Conservation (phyloP, 2,329 filamentous ascomycete genomes). For the Arthrinium phaeospermum region DNA sequence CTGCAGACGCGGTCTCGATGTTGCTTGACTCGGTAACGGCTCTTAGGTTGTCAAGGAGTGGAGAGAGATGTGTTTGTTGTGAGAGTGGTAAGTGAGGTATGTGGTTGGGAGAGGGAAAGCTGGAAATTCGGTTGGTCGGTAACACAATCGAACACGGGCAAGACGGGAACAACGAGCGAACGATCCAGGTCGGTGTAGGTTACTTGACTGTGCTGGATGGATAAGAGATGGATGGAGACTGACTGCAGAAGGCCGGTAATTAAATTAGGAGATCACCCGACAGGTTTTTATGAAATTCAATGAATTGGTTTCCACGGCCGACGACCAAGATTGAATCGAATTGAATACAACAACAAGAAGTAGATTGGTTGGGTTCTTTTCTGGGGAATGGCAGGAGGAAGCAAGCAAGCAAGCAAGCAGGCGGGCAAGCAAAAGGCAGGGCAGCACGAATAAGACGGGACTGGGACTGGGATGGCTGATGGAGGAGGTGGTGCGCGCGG, state of each 20-base stretch:
- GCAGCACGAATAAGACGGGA: background rate
- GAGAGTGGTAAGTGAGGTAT: background rate
- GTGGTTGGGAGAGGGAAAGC: slow-evolving; percentile 14
- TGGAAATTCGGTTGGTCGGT: slow-evolving; percentile 14
- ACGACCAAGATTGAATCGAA: slow-evolving; percentile 9
- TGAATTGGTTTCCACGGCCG: slow-evolving; percentile 9
- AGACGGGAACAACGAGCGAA: slow-evolving; percentile 4
- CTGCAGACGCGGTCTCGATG: slow-evolving; percentile 3
- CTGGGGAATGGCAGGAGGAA: slow-evolving; percentile 9
- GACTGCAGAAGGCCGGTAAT: background rate
- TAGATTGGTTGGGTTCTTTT: background rate
- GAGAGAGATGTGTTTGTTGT: slow-evolving; percentile 9
- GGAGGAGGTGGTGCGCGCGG: background rate
- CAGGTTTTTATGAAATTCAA: background rate
- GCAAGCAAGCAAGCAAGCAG: background rate
- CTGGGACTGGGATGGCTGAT: background rate
- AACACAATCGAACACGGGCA: slow-evolving; percentile 15
- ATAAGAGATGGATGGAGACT: background rate
- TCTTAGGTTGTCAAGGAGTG: background rate
- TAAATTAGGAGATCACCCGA: slow-evolving; percentile 12
- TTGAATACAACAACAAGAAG: slow-evolving; percentile 8
- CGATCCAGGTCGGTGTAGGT: slow-evolving; percentile 1
- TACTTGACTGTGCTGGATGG: background rate
- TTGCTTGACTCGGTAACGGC: slow-evolving; percentile 6
- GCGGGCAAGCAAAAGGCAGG: background rate